phyloP scores from a whole-genome alignment of 768 basidiomycete species.

The Mycena rebaudengoi region DNA sequence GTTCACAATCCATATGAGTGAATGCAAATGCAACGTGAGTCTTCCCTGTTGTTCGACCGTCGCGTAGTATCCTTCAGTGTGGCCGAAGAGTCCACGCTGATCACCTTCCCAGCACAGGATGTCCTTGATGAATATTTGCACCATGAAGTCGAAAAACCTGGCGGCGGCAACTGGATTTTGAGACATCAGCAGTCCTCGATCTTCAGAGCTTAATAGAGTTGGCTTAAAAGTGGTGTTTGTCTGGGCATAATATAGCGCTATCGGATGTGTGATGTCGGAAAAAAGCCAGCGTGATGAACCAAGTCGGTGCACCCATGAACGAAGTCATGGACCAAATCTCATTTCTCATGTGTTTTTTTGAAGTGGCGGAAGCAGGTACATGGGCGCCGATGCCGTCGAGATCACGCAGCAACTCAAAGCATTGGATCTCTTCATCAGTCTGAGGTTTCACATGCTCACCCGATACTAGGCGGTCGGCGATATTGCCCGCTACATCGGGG shows the following conservation, averaged over 20 bases:
- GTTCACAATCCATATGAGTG: conserved; percentile 34
- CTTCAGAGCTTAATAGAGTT: not conserved
- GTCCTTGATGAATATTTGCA: conserved; percentile 24
- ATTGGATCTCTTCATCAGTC: conserved; percentile 42
- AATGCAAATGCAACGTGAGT: conserved; percentile 36
- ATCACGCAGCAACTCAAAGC: conserved; percentile 42
- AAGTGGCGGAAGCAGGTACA: conserved; percentile 37
- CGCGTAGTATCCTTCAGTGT: conserved; percentile 33
- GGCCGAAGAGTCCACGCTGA: conserved; percentile 22
- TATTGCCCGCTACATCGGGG: conserved; percentile 24
- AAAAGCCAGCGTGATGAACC: conserved; percentile 46
- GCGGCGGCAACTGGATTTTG: conserved; percentile 29
- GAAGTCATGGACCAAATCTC: conserved; percentile 41
- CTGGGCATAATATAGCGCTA: conserved; percentile 43
- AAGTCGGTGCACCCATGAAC: conserved; percentile 36
- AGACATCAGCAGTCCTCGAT: not conserved
- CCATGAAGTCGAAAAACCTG: conserved; percentile 29
- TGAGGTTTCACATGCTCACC: conserved; percentile 34
- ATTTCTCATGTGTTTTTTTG: conserved; percentile 38
- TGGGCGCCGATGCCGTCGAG: conserved; percentile 44
- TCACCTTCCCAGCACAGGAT: conserved; percentile 3
- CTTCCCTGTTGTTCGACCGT: conserved; percentile 41
- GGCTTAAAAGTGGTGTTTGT: conserved; percentile 30
- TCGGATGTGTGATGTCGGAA: conserved; percentile 39
- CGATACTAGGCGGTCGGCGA: conserved; percentile 30